These are phyloP conservation scores for Colletotrichum coccodes DNA, from an alignment of 2,329 filamentous ascomycete species.

Conservation along the genomic window DNA sequence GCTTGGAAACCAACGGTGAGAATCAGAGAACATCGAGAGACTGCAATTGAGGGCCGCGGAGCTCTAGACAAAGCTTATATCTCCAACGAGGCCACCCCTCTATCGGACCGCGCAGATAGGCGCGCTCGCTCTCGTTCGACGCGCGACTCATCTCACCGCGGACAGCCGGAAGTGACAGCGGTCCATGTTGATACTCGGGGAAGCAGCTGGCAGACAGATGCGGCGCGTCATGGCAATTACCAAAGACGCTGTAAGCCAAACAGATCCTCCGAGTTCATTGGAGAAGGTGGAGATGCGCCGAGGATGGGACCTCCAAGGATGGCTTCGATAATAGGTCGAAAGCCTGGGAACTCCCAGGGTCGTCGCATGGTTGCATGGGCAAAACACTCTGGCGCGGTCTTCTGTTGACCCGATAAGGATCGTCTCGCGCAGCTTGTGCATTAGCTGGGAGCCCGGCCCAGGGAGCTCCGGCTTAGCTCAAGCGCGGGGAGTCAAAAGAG, in stretches of 20 bases:
- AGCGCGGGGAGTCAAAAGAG: neutral
- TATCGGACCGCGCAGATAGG: slow-evolving; percentile 6
- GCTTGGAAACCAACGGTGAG: neutral
- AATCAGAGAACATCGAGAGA: neutral
- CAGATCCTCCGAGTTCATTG: neutral
- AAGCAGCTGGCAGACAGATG: neutral
- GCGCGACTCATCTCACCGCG: slow-evolving; percentile 5
- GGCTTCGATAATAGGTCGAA: slow-evolving; percentile 17
- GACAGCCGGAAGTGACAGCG: slow-evolving; percentile 13
- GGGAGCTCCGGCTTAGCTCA: neutral
- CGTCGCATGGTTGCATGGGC: neutral
- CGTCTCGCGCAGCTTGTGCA: slow-evolving; percentile 16
- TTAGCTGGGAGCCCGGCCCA: neutral
- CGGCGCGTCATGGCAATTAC: slow-evolving; percentile 23
- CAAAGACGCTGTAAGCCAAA: neutral
- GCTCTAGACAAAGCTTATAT: slow-evolving; percentile 23
- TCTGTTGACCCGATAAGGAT: slow-evolving; percentile 14
- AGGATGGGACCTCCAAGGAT: neutral
- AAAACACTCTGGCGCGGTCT: neutral
- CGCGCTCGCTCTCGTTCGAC: slow-evolving; percentile 8
- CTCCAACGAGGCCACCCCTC: slow-evolving; percentile 9
- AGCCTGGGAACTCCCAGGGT: neutral
- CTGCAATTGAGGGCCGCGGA: neutral
- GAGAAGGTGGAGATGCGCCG: slow-evolving; percentile 1
- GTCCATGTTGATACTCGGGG: neutral